Evolutionary conservation across 148 eudicot species (phyloP).

Genomic region (Vaccinium corymbosum): DNA sequence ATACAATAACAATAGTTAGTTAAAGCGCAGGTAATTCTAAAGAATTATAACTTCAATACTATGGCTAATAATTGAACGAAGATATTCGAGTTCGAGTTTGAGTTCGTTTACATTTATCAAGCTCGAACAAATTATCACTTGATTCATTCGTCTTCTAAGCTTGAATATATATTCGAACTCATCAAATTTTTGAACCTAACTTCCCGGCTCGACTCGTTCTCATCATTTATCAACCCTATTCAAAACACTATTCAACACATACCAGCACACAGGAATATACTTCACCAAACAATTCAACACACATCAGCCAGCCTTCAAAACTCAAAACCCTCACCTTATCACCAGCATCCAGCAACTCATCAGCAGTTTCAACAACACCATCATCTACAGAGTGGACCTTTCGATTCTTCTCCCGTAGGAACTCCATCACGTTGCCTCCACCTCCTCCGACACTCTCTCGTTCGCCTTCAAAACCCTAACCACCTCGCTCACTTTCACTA

Average conservation of each 20-base stretch:
- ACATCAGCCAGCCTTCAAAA: neutral
- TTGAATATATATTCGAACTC: neutral
- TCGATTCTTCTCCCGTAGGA: conserved; percentile 55
- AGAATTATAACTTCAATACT: neutral
- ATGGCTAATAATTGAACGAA: neutral
- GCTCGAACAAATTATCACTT: neutral
- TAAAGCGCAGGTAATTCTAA: neutral
- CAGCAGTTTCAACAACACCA: conserved; percentile 63
- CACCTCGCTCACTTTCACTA: conserved; percentile 77
- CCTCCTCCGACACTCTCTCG: conserved; percentile 73
- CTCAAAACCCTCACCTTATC: conserved; percentile 52
- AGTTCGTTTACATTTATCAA: neutral
- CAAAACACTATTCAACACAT: neutral
- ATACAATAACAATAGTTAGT: neutral
- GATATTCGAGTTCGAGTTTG: neutral
- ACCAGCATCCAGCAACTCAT: conserved; percentile 77
- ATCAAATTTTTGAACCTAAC: neutral
- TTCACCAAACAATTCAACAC: neutral
- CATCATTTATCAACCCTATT: no score
- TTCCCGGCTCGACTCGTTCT: neutral
- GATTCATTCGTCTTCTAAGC: neutral
- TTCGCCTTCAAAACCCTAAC: conserved; percentile 68
- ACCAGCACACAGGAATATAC: neutral
- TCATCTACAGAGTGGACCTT: conserved; percentile 27
- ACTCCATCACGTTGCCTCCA: conserved; percentile 58